Evolutionary conservation across 1,284 basidiomycete genomes (phyloP).

Genomic region (Cryptococcus maquisensis): DNA sequence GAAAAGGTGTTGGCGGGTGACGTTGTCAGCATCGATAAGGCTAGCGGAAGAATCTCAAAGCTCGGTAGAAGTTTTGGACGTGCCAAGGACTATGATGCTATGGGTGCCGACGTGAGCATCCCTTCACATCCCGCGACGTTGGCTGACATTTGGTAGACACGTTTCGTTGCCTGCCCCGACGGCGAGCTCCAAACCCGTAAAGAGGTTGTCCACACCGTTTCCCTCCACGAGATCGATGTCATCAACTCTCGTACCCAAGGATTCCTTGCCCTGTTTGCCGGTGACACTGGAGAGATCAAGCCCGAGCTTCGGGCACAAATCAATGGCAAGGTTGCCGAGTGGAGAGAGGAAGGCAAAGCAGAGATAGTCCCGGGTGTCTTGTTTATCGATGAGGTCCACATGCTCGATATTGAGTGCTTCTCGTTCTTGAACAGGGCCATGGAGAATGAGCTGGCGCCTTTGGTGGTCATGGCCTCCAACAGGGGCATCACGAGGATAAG

Average conservation of each 20-base stretch:
- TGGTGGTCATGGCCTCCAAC: conserved; percentile 98
- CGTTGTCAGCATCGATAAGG: conserved; percentile 94
- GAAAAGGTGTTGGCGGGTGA: conserved; percentile 97
- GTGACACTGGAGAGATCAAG: conserved; percentile 98
- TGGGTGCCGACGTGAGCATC: conserved; percentile 88
- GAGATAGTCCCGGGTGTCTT: conserved; percentile 94
- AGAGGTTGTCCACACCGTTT: conserved; percentile 95
- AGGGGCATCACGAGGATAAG: conserved; percentile 91
- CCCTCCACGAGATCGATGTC: conserved; percentile 97
- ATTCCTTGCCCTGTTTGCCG: conserved; percentile 59
- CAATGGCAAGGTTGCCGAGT: conserved; percentile 93
- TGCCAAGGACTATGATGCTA: conserved; percentile 96
- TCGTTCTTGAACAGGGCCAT: conserved; percentile 95
- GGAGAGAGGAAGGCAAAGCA: conserved; percentile 98
- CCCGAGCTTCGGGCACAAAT: conserved; percentile 95
- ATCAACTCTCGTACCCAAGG: conserved; percentile 98
- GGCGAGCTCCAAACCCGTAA: conserved; percentile 96
- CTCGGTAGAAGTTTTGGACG: conserved; percentile 92
- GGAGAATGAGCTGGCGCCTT: conserved; percentile 85
- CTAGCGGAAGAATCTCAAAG: conserved; percentile 94
- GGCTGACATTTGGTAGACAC: conserved; percentile 60
- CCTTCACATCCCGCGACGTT: background rate
- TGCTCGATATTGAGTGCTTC: conserved; percentile 99
- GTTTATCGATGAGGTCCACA: conserved; percentile 95
- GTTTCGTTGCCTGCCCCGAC: conserved; percentile 96